Conservation (phyloP, 805 yeast genomes). For the Sugiyamaella chiloensis region DNA sequence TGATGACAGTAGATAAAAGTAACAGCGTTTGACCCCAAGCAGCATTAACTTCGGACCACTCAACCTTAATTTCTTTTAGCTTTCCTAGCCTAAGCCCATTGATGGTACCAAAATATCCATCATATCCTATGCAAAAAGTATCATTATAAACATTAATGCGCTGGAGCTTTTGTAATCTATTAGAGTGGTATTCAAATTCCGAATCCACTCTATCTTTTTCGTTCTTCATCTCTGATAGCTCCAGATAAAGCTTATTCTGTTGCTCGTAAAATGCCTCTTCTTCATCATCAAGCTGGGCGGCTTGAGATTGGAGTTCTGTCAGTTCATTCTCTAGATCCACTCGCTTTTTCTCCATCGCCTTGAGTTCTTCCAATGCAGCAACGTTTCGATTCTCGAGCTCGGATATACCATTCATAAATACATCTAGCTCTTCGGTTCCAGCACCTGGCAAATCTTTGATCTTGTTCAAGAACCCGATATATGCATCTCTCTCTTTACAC, state of each 20-base stretch:
- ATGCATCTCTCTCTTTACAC: conserved; percentile 73
- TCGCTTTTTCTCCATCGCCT: conserved; percentile 33
- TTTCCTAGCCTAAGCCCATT: conserved; percentile 83
- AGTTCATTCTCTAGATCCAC: conserved; percentile 47
- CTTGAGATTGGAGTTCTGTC: conserved; percentile 38
- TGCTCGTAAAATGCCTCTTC: conserved; percentile 46
- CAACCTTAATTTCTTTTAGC: conserved; percentile 54
- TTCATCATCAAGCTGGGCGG: conserved; percentile 36
- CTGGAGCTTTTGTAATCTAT: conserved; percentile 67
- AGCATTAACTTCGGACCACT: conserved; percentile 90
- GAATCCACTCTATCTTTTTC: conserved; percentile 64
- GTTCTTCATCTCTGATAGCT: conserved; percentile 47
- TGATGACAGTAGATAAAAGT: conserved; percentile 60
- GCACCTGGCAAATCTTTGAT: conserved; percentile 56
- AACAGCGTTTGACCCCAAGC: conserved; percentile 83
- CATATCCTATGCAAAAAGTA: conserved; percentile 78
- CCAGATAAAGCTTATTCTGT: conserved; percentile 56
- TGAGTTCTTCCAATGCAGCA: conserved; percentile 35
- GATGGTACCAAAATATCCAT: conserved; percentile 82
- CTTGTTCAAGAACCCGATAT: conserved; percentile 67
- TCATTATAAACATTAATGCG: conserved; percentile 79
- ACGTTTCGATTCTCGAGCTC: conserved; percentile 41
- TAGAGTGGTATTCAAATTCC: conserved; percentile 57
- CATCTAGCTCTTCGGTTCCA: conserved; percentile 41
- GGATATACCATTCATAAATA: conserved; percentile 46